These are phyloP conservation scores for Xanthoconium stramineum DNA, from an alignment of 768 basidiomycete genomes.

Conservation along the genomic window DNA sequence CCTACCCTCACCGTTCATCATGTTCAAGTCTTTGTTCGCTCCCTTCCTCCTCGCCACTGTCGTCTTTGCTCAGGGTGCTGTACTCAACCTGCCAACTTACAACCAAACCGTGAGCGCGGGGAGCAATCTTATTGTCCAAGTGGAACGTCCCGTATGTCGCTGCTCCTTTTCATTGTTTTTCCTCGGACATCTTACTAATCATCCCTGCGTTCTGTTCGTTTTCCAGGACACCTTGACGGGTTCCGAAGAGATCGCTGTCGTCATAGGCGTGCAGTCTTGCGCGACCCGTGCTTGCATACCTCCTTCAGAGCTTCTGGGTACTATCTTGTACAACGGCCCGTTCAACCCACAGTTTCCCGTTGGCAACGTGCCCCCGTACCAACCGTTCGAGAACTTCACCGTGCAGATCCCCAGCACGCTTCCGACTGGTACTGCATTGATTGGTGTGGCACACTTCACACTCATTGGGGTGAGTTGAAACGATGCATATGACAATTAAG, in stretches of 20 bases:
- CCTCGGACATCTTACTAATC: neutral
- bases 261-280: conserved; percentile 44
- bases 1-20: neutral
- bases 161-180: neutral
- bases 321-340: conserved; percentile 45
- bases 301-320: conserved; percentile 35
- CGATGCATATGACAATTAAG: neutral
- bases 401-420: conserved; percentile 35
- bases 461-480: conserved; percentile 39
- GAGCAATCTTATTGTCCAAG: conserved; percentile 38
- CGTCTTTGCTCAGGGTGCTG: conserved; percentile 40
- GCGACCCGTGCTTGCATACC: conserved; percentile 22
- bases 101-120: conserved; percentile 36
- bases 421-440: conserved; percentile 30
- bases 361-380: conserved; percentile 38
- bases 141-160: conserved; percentile 45
- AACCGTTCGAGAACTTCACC: conserved; percentile 47
- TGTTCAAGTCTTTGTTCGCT: conserved; percentile 14
- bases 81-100: conserved; percentile 38
- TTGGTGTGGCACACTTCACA: conserved; percentile 37
- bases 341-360: conserved; percentile 37
- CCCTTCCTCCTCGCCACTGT: conserved; percentile 30
- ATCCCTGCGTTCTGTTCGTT: neutral
- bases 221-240: conserved; percentile 35
- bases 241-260: conserved; percentile 44